Evolutionary conservation across 371 early-diverging fungal species (phyloP), one percentile per base, ranked within the genome.

Genomic region (Ordospora colligata): DNA sequence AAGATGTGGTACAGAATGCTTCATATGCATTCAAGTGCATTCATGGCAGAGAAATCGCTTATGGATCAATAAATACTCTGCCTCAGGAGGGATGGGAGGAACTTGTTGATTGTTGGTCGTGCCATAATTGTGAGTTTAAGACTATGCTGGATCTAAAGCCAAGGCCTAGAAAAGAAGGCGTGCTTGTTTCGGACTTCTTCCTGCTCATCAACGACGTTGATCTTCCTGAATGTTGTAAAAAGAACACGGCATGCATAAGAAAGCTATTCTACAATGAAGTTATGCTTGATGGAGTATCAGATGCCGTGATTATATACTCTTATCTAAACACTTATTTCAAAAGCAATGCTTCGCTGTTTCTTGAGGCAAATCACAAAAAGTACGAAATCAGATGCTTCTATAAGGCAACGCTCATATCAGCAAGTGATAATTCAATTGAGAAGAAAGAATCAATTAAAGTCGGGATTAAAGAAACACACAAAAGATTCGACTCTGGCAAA

Each of bases 1-100:
- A 12, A 2, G 58, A 37, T 12, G 58, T 0, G 11, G 10, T 7
- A 17, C 2, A 0, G 7, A 14, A 22, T 37, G 37, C 25, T 37
- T 25, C 58, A n/a, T 19, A 19, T 69, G 42, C 6, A 63, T 66
- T 80, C 50, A 52, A 44, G 50, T 80, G 81, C 53, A 54, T 32
- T 45, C 76, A 76, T 70, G 69, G 72, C 7, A 78, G 58, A 54
- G 44, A 51, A 5, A 51, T 81, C 5, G 22, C 63, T 8, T 67
- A 69, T 47, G 19, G 21, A 67, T 68, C 66, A 14, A 14, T 73
- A 11, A 71, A 81, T 45, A 23, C 45, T 22, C 51, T 83, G 22
- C 85, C 85, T 21, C 67, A 74, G 23, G 80, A 79, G 32, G 80
- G 80, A 14, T 84, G 85, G 85, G 76, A 84, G 40, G 85, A 84